Evolutionary conservation across 2,329 filamentous ascomycete species (phyloP).

Genomic region (Hypoxylon sp.): DNA sequence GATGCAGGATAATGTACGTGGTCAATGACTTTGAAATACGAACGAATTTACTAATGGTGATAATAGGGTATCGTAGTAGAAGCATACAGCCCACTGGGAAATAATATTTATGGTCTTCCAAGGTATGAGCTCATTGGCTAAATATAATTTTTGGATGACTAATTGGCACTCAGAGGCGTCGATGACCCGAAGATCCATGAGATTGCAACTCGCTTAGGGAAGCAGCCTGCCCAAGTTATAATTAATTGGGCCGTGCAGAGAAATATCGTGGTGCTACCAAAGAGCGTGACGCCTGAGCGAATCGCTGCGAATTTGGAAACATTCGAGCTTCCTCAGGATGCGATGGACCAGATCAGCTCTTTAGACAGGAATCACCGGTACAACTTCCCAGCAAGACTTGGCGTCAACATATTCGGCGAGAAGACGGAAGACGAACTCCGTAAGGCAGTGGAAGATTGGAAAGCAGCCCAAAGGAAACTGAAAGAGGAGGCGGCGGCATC

Average conservation of each 20-base stretch:
- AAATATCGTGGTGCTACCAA: conserved; percentile 68
- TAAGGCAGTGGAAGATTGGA: conserved; percentile 56
- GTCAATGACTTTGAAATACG: background rate
- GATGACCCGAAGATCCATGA: conserved; percentile 65
- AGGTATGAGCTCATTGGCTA: conserved; percentile 6
- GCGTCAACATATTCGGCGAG: conserved; percentile 62
- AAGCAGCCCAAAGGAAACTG: conserved; percentile 52
- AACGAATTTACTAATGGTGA: background rate
- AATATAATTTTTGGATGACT: background rate
- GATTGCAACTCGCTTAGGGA: conserved; percentile 66
- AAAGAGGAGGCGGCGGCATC: conserved; percentile 39
- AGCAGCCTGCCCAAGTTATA: conserved; percentile 67
- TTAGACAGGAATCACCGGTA: conserved; percentile 59
- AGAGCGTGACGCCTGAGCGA: conserved; percentile 66
- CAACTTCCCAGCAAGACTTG: conserved; percentile 61
- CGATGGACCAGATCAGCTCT: conserved; percentile 57
- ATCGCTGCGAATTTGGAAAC: conserved; percentile 63
- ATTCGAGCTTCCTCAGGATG: conserved; percentile 50
- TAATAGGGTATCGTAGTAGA: conserved; percentile 36
- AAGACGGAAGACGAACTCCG: conserved; percentile 56
- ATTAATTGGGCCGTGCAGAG: conserved; percentile 69
- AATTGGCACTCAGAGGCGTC: conserved; percentile 46
- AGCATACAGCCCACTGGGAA: conserved; percentile 71
- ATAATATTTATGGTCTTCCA: conserved; percentile 60
- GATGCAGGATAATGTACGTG: conserved; percentile 34